A percentile compares a stretch with the other conserved stretches of the same genome.
phyloP scores from a whole-genome alignment of 495 filamentous ascomycete species.

The Penicillium flavigenum region DNA sequence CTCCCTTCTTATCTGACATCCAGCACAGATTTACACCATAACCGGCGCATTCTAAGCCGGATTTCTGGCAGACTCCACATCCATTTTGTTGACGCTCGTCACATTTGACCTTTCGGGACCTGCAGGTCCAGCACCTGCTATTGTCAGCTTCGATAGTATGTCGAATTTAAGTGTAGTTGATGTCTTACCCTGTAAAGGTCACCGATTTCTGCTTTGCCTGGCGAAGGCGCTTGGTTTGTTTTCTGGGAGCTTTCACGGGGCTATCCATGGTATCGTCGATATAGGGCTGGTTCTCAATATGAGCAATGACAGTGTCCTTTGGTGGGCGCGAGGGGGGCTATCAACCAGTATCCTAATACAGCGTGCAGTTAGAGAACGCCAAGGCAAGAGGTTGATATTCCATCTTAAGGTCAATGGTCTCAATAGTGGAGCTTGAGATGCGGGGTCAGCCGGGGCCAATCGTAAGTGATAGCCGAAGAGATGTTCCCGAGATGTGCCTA shows the following conservation, averaged over 20 bases:
- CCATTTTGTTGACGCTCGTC: conserved; percentile 13
- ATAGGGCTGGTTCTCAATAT: background rate
- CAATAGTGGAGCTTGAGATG: background rate
- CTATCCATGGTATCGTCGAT: background rate
- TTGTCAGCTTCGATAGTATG: background rate
- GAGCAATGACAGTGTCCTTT: background rate
- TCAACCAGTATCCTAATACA: background rate
- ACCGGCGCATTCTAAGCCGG: conserved; percentile 7
- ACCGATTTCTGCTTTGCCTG: conserved; percentile 9
- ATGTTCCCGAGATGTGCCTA: background rate
- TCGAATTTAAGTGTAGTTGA: background rate
- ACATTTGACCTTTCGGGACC: conserved; percentile 16
- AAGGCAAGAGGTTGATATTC: background rate
- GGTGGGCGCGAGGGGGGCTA: background rate
- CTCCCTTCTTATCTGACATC: conserved; percentile 5
- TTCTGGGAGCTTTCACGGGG: background rate
- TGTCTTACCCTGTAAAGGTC: conserved; percentile 13
- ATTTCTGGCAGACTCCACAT: conserved; percentile 11
- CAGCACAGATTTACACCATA: conserved; percentile 11
- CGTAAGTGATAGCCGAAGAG: background rate
- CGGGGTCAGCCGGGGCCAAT: background rate
- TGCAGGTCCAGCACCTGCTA: conserved; percentile 15
- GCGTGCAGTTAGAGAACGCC: background rate
- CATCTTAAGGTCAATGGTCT: background rate
- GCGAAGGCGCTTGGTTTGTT: background rate